Evolutionary conservation across 2,329 filamentous ascomycete species (phyloP).

Genomic region (Monosporascus sp.): DNA sequence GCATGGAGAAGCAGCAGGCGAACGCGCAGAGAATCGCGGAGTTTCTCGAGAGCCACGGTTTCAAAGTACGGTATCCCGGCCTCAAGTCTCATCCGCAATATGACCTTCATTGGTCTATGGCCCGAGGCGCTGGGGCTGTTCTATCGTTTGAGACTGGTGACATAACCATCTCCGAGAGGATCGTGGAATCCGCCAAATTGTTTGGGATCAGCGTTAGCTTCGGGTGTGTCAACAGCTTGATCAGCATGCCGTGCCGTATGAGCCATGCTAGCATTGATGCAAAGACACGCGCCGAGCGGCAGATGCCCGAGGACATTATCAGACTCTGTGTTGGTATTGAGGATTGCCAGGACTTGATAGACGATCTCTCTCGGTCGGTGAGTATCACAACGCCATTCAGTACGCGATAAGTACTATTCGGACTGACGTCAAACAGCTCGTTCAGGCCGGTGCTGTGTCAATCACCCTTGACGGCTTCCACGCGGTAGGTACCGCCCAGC

Average conservation of each 20-base stretch:
- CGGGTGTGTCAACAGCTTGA: conserved; percentile 95
- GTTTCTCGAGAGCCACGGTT: conserved; percentile 86
- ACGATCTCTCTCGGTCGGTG: conserved; percentile 87
- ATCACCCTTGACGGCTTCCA: conserved; percentile 79
- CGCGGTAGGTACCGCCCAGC: conserved; percentile 37
- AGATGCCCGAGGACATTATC: conserved; percentile 96
- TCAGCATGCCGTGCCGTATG: conserved; percentile 99
- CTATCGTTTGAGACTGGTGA: conserved; percentile 95
- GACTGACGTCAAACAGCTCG: conserved; percentile 52
- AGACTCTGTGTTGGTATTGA: conserved; percentile 94
- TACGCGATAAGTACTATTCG: not conserved
- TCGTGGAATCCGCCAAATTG: conserved; percentile 85
- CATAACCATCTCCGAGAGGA: conserved; percentile 74
- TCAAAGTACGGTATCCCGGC: conserved; percentile 92
- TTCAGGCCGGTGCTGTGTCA: conserved; percentile 88
- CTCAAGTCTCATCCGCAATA: conserved; percentile 95
- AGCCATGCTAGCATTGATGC: conserved; percentile 97
- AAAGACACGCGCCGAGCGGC: conserved; percentile 80
- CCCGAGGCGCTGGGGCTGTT: conserved; percentile 87
- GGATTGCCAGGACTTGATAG: conserved; percentile 83
- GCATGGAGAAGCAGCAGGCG: conserved; percentile 96
- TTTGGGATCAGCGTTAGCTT: conserved; percentile 98
- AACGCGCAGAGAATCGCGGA: conserved; percentile 88
- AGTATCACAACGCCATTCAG: conserved; percentile 34
- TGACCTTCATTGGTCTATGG: conserved; percentile 91